Conservation (phyloP, 73 alveolate genomes). For the Effrenium voratum region DNA sequence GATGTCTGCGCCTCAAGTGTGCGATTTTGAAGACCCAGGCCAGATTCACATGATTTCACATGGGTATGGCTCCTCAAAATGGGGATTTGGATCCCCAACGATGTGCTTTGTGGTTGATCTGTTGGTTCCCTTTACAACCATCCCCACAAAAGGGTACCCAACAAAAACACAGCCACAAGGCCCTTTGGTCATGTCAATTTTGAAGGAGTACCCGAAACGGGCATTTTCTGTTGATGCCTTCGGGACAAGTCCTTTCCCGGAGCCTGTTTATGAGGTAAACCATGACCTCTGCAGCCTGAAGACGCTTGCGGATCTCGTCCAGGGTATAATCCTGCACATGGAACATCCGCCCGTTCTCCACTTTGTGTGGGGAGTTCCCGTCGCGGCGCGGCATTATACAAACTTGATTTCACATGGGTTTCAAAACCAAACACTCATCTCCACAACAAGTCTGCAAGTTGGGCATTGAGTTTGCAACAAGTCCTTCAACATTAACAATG, state of each 20-base stretch:
- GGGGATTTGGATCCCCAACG: too few relatives aligned
- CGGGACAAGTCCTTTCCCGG: background rate
- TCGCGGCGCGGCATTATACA: too few relatives aligned
- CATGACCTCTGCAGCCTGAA: background rate
- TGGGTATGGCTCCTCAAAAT: background rate
- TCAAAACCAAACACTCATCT: background rate
- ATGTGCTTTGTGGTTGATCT: background rate
- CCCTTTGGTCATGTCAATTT: background rate
- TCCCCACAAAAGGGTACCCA: too few relatives aligned
- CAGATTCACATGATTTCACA: background rate
- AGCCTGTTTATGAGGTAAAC: background rate
- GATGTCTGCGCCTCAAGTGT: conserved; percentile 23
- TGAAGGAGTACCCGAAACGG: background rate
- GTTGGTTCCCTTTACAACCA: too few relatives aligned
- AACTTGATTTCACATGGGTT: background rate
- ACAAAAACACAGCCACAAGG: background rate
- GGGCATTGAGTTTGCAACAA: too few relatives aligned
- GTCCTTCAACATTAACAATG: too few relatives aligned
- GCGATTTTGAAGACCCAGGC: background rate
- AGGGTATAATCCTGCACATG: conserved; percentile 45
- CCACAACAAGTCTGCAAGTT: too few relatives aligned
- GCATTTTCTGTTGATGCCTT: background rate
- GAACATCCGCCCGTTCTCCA: too few relatives aligned
- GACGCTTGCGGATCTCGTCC: conserved; percentile 44
- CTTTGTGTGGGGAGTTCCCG: too few relatives aligned